Evolutionary conservation across 169 alveolate genomes (phyloP), one percentile per base, ranked within the genome.

Genomic region (Plasmodium reichenowi): DNA sequence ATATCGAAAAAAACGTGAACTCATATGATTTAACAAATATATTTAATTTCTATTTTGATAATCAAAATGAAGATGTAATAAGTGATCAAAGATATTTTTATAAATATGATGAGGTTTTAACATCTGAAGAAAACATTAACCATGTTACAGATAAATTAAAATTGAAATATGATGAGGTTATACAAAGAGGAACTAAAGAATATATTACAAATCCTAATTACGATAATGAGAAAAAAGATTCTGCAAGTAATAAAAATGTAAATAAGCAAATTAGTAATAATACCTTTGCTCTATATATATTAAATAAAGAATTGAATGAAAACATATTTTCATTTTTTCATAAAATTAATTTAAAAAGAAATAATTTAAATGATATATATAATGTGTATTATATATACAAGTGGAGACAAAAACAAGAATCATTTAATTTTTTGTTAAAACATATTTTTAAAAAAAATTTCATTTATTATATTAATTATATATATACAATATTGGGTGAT

Each of bases 251-350:
- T 32, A 32, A 32, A 32, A 32, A 32, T 32, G 45, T 32, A 32
- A 32, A 32, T 32, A 32, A 0, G 7, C 8, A 32, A 32, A 6
- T 4, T 32, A 32, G 45, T 32, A 32, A 32, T 32, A 32, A 32
- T 32, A 32, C 45, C 2, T 80, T 80, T 52, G 43, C 90, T 50
- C 83, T 67, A 5, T 80, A 80, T 62, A 80, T 68, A 62, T 22
- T 80, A 72, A 80, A 80, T 45, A 80, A 54, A 68, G 73, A 80
- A 48, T 56, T 80, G 72, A 80, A 80, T 60, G 74, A 80, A 58
- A 80, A 80, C 20, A 32, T 86, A 29, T 86, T 86, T 59, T 58
- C 68, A 13, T 86, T 60, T 86, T 71, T 86, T 60, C 92, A 86
- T 38, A 50, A 86, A 71, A 71, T 86, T 20, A 86, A 86, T 86